These are phyloP conservation scores for Bryum argenteum DNA, from an alignment of 225 moss, liverwort and hornwort species.

Conservation along the genomic window DNA sequence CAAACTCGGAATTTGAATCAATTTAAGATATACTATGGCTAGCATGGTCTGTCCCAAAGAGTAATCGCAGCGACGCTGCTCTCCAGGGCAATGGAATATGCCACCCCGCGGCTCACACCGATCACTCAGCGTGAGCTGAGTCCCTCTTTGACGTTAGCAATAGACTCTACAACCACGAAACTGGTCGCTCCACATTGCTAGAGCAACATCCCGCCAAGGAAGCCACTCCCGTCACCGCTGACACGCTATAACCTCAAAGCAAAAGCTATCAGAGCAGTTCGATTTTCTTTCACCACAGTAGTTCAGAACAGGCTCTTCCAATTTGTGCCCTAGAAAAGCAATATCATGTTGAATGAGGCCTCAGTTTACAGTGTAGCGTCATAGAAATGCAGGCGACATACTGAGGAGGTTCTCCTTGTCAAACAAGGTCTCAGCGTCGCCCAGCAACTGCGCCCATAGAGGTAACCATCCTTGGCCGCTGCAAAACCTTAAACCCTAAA, in stretches of 20 bases:
- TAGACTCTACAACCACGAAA: neutral
- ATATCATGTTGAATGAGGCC: neutral
- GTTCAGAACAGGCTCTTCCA: neutral
- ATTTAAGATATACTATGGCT: neutral
- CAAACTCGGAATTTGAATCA: no score
- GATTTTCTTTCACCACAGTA: neutral
- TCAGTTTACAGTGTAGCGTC: slow-evolving; percentile 40
- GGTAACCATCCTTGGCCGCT: slow-evolving; percentile 43
- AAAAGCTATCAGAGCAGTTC: slow-evolving; percentile 19
- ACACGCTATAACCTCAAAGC: neutral
- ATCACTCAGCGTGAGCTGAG: neutral
- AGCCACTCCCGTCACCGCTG: slow-evolving; percentile 9
- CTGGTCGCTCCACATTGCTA: slow-evolving; percentile 15
- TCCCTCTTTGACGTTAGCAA: slow-evolving; percentile 12
- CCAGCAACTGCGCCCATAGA: slow-evolving; percentile 44
- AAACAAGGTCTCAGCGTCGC: slow-evolving; percentile 49
- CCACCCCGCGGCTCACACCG: neutral
- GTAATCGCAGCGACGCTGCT: slow-evolving; percentile 65
- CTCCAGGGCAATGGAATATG: slow-evolving; percentile 63
- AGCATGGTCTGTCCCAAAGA: slow-evolving; percentile 35
- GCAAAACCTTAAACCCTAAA: neutral
- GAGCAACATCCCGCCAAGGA: slow-evolving; percentile 26
- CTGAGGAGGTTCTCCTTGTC: slow-evolving; percentile 58
- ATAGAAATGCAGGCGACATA: slow-evolving; percentile 37
- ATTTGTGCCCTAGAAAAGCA: no score